phyloP scores from a whole-genome alignment of 148 eudicot genomes.

The Heliosperma pusillum region DNA sequence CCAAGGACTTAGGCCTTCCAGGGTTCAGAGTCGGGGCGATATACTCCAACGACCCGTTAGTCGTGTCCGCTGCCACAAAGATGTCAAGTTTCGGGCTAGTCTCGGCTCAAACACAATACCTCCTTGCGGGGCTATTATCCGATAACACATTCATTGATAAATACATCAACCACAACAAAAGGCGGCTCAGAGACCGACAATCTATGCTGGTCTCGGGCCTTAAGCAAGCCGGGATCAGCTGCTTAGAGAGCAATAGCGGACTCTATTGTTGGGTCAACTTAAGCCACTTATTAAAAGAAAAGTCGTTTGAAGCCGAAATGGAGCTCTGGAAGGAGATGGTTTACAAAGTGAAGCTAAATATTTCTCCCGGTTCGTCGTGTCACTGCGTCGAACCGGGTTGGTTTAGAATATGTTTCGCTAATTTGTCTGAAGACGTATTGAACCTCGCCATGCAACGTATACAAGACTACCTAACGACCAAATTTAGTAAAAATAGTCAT shows the following conservation, averaged over 20 bases:
- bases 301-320: slow-evolving; percentile 57
- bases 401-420: slow-evolving; percentile 77
- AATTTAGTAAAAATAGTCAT: slow-evolving; percentile 18
- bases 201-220: slow-evolving; percentile 44
- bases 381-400: slow-evolving; percentile 82
- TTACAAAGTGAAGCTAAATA: slow-evolving; percentile 52
- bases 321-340: slow-evolving; percentile 72
- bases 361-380: slow-evolving; percentile 77
- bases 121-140: slow-evolving; percentile 53
- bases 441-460: slow-evolving; percentile 53
- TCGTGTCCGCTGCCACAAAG: slow-evolving; percentile 67
- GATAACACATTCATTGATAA: slow-evolving; percentile 43
- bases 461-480: slow-evolving; percentile 34
- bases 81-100: slow-evolving; percentile 82
- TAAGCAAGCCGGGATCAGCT: slow-evolving; percentile 42
- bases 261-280: slow-evolving; percentile 76
- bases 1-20: slow-evolving; percentile 71
- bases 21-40: slow-evolving; percentile 78
- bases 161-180: slow-evolving; percentile 40
- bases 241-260: slow-evolving; percentile 58
- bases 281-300: slow-evolving; percentile 44
- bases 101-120: slow-evolving; percentile 75
- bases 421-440: slow-evolving; percentile 53
- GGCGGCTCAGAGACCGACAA: slow-evolving; percentile 39
- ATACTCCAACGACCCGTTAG: slow-evolving; percentile 52